These are phyloP conservation scores for Dioscorea dumetorum DNA, from an alignment of 106 monocot genomes.

Conservation along the genomic window DNA sequence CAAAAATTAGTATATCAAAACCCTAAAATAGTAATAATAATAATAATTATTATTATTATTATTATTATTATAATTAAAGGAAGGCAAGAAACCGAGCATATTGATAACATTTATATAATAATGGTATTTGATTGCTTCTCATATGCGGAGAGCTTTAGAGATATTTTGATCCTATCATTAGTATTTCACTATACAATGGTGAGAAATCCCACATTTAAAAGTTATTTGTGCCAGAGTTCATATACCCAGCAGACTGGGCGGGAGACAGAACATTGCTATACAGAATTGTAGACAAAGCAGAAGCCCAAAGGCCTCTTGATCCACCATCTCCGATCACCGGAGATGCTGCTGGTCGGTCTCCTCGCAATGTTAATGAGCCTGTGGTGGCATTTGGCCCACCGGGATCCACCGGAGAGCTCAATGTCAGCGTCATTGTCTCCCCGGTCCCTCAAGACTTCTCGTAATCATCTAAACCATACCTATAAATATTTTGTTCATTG, in stretches of 20 bases:
- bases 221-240: slow-evolving; percentile 53
- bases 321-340: slow-evolving; percentile 38
- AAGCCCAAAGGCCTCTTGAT: slow-evolving; percentile 55
- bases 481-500: too few relatives aligned
- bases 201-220: too few relatives aligned
- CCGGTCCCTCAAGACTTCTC: slow-evolving; percentile 64
- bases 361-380: slow-evolving; percentile 38
- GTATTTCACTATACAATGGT: too few relatives aligned
- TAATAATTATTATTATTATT: too few relatives aligned
- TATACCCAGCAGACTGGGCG: slow-evolving; percentile 83
- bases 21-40: too few relatives aligned
- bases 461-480: slow-evolving; percentile 13
- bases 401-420: slow-evolving; percentile 81
- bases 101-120: too few relatives aligned
- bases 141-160: too few relatives aligned
- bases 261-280: slow-evolving; percentile 82
- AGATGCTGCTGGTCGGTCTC: not conserved
- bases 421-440: slow-evolving; percentile 85
- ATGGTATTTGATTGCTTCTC: too few relatives aligned
- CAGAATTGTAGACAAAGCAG: slow-evolving; percentile 52
- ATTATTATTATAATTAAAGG: too few relatives aligned
- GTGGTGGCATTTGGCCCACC: slow-evolving; percentile 77
- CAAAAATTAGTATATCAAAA: too few relatives aligned
- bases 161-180: too few relatives aligned
- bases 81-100: too few relatives aligned